Conservation (phyloP, 495 filamentous ascomycete species). For the Penicillium chermesinum region DNA sequence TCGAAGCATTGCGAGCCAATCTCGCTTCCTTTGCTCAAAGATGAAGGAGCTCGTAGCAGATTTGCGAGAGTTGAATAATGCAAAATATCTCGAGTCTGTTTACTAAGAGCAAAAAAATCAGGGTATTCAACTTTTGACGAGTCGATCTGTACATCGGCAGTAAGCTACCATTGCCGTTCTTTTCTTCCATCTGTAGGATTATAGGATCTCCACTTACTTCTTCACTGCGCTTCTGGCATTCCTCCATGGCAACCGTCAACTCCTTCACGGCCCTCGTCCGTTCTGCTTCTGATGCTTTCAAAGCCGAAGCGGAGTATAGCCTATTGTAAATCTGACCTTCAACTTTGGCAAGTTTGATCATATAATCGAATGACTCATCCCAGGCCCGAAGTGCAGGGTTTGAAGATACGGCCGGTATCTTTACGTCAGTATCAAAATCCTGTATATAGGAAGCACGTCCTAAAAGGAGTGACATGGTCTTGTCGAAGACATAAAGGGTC, state of each 20-base stretch:
- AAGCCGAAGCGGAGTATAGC: constrained; percentile 14
- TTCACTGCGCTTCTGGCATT: constrained; percentile 8
- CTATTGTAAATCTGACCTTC: constrained; percentile 17
- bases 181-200: background rate
- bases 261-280: constrained; percentile 5
- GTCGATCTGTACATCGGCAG: background rate
- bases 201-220: constrained; percentile 1
- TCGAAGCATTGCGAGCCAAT: constrained; percentile 16
- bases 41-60: constrained; percentile 11
- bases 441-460: constrained; percentile 20
- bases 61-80: constrained; percentile 14
- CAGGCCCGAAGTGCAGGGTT: constrained; percentile 12
- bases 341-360: constrained; percentile 8
- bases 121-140: constrained; percentile 2
- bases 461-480: constrained; percentile 14
- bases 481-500: background rate
- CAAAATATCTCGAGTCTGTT: constrained; percentile 13
- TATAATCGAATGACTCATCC: constrained; percentile 14
- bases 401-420: constrained; percentile 4
- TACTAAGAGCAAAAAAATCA: constrained; percentile 4
- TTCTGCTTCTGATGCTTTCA: constrained; percentile 3
- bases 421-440: constrained; percentile 19
- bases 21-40: background rate
- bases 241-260: constrained; percentile 2
- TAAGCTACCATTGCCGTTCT: no score